Conservation (phyloP, 352 stramenopile genomes). For the Pythium guiyangense region DNA sequence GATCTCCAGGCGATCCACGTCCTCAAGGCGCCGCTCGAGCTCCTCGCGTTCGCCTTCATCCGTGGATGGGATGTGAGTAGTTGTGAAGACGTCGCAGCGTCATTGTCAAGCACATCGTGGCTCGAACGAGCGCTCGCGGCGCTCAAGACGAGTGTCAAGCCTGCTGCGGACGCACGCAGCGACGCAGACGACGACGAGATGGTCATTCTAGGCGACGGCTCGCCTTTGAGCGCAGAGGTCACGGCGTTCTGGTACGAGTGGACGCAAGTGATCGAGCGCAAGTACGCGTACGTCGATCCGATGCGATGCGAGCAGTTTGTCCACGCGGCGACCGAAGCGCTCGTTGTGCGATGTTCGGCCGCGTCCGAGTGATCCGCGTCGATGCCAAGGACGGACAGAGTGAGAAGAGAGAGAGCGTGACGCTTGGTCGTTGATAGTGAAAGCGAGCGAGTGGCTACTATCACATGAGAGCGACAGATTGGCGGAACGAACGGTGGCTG, state of each 20-base stretch:
- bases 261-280: conserved; percentile 39
- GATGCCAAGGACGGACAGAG: not conserved
- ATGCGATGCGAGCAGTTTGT: conserved; percentile 19
- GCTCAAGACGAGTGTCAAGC: not conserved
- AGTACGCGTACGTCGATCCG: conserved; percentile 37
- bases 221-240: not conserved
- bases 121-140: conserved; percentile 6
- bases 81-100: not conserved
- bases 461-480: not conserved
- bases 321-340: not conserved
- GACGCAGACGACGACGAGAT: not conserved
- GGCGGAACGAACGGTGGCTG: not conserved
- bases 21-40: conserved; percentile 39
- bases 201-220: no score
- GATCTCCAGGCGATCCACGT: conserved; percentile 23
- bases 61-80: conserved; percentile 1
- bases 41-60: conserved; percentile 32
- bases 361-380: not conserved
- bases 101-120: not conserved
- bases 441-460: not conserved
- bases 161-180: conserved; percentile 1
- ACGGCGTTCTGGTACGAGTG: conserved; percentile 17
- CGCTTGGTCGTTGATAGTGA: not conserved
- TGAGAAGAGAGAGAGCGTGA: not conserved
- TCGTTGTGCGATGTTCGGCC: not conserved